Evolutionary conservation across 1,284 basidiomycete genomes (phyloP), one percentile per base, ranked within the genome.

Genomic region (Agroathelia rolfsii): DNA sequence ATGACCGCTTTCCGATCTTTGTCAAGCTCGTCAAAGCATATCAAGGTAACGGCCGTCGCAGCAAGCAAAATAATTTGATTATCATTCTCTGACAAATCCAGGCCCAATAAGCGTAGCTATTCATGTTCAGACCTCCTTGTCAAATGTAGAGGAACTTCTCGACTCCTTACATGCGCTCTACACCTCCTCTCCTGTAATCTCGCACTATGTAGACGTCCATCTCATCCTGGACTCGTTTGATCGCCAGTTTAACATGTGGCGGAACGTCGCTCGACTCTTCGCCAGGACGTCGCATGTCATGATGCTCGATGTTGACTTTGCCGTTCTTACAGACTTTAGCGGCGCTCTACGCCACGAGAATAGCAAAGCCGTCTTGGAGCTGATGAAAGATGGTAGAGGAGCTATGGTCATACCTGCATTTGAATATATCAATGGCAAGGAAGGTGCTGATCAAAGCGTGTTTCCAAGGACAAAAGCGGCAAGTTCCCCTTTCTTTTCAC

Each of bases 301-400:
- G 76, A 84, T 88, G 76, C 72, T 90, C 34, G 86, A 89, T 52
- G 78, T 88, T 39, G 85, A 89, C 51, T 89, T 90, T 52, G 78
- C 71, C 24, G 55, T 84, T 6, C 87, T 83, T 49, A 87, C 87
- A 31, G 72, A 85, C 54, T 83, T 87, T 53, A 66, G 81, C 34
- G 51, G 50, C 13, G 63, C 71, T 7, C 59, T 86, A 36, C n/a
- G n/a, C n/a, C n/a, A n/a, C n/a, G 58, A 61, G 34, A 51, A 47
- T 7, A 62, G 53, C 40, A 44, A 42, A 12, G 51, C 49, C 12
- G 48, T 66, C 22, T 54, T 59, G 38, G 41, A 51, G 34, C 48
- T 57, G 38, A 51, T 79, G 30, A 55, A 59, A 20, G 61, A 59
- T 28, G 81, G 80, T 3, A 41, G 49, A n/a, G 66, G 69, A 13